phyloP scores from a whole-genome alignment of 345 rosid species.

The Populus davidiana region DNA sequence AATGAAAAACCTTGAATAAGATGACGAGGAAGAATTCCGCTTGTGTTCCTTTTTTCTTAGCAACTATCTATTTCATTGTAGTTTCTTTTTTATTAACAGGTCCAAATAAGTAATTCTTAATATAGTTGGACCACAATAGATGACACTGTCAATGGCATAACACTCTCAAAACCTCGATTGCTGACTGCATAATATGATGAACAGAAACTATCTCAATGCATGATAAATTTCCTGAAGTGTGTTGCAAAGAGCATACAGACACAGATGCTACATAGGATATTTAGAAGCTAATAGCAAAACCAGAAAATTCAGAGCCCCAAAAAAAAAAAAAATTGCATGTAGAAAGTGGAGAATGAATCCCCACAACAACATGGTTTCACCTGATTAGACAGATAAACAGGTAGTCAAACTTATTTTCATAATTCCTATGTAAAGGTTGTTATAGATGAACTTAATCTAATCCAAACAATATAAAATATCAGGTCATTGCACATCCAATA shows the following conservation, averaged over 20 bases:
- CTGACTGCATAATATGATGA: neutral
- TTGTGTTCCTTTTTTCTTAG: neutral
- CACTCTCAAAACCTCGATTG: neutral
- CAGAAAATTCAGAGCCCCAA: neutral
- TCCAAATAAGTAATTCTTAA: neutral
- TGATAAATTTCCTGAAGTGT: conserved; percentile 1
- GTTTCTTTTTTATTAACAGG: neutral
- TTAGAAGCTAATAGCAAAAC: neutral
- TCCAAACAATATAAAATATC: neutral
- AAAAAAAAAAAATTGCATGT: neutral
- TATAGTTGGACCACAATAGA: neutral
- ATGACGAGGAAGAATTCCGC: neutral
- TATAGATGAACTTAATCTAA: neutral
- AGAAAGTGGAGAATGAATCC: neutral
- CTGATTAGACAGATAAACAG: neutral
- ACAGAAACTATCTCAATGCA: neutral
- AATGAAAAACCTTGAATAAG: neutral
- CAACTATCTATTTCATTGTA: neutral
- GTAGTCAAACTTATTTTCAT: neutral
- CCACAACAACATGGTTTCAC: neutral
- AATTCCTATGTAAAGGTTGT: neutral
- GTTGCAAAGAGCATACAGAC: neutral
- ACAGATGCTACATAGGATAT: neutral
- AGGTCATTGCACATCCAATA: neutral
- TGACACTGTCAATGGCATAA: neutral